Evolutionary conservation across 2,329 filamentous ascomycete genomes (phyloP).

Genomic region (Cylindrodendrum hubeiense): DNA sequence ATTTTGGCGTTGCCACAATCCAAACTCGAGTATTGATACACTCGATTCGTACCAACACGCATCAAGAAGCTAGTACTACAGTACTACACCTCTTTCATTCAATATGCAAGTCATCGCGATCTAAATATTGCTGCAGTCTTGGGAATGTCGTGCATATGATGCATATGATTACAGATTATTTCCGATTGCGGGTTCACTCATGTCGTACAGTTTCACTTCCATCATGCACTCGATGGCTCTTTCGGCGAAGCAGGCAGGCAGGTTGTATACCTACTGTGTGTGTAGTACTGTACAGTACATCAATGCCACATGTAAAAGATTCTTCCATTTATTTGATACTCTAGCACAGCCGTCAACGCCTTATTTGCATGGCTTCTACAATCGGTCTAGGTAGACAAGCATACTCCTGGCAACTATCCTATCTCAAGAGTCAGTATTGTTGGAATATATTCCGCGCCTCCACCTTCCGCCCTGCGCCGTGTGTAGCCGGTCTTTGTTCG

Average conservation of each 20-base stretch:
- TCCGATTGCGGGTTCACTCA: not conserved
- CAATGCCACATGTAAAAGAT: not conserved
- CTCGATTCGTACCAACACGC: no score
- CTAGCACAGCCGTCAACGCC: not conserved
- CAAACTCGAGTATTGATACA: not conserved
- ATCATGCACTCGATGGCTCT: not conserved
- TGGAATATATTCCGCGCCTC: conserved; percentile 31
- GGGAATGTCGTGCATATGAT: no score
- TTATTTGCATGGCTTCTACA: conserved; percentile 13
- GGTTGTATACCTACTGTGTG: no score
- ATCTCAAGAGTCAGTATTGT: conserved; percentile 12
- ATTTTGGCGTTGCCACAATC: not conserved
- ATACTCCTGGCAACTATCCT: conserved; percentile 30
- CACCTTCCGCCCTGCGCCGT: conserved; percentile 32
- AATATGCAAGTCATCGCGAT: not conserved
- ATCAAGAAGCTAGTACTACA: not conserved
- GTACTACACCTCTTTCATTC: not conserved
- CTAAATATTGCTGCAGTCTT: not conserved
- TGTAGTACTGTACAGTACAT: no score
- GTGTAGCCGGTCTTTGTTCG: conserved; percentile 39
- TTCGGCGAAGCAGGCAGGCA: conserved; percentile 12
- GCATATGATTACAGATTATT: not conserved
- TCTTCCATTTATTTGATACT: not conserved
- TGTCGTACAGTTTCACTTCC: not conserved
- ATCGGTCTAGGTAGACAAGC: conserved; percentile 16